A percentile compares a stretch with the other conserved stretches of the same genome.
Conservation (phyloP, 2,329 filamentous ascomycete genomes). For the Didymella segeticola region DNA sequence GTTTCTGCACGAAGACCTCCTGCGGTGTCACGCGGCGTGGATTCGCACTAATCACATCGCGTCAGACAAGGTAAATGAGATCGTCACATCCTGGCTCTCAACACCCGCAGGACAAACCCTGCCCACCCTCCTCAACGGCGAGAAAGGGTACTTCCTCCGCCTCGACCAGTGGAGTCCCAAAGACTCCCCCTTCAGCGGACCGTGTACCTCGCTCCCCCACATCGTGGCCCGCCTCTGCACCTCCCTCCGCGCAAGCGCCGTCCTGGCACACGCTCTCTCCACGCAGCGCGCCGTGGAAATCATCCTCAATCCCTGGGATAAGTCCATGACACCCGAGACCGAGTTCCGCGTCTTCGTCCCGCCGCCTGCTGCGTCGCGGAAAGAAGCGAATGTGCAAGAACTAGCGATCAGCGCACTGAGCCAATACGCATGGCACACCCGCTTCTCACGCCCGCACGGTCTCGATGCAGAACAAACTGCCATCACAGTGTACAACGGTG, state of each 20-base stretch:
- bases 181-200: not conserved
- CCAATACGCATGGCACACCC: no score
- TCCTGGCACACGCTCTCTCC: not conserved
- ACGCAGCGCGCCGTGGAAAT: not conserved
- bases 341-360: conserved; percentile 4
- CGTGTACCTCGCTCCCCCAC: not conserved
- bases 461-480: no score
- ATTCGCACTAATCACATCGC: conserved; percentile 19
- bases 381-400: no score
- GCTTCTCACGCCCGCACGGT: no score
- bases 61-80: not conserved
- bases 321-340: not conserved
- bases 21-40: not conserved
- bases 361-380: not conserved
- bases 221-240: not conserved
- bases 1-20: not conserved
- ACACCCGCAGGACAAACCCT: not conserved
- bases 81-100: conserved; percentile 2
- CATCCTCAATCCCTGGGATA: not conserved
- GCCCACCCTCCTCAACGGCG: not conserved
- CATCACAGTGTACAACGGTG: no score
- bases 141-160: conserved; percentile 1
- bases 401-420: no score
- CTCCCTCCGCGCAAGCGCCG: not conserved
- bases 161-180: not conserved